Base-by-base conservation (phyloP, 331 rosid genomes). In the Phaseolus coccineus region DNA sequence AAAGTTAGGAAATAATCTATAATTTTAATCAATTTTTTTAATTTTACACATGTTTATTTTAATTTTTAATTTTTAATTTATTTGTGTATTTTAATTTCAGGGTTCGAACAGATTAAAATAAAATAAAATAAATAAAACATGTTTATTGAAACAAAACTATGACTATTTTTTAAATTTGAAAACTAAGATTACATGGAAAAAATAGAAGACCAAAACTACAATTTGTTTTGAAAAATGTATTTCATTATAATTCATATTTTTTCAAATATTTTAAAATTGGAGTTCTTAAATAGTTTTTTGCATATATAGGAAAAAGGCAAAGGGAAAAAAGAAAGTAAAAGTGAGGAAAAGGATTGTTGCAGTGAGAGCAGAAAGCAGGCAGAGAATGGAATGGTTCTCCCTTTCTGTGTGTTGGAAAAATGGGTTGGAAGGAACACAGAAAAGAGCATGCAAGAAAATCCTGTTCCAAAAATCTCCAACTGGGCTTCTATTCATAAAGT, bases 361-460 rank as follows among this genome's bases (percentile, higher is more conserved):
- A 19, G 51, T 39, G 71, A 66, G 52, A n/a, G n/a, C 51, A 37
- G n/a, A 66, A 66, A 66, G 50, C n/a, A 2, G 71, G 52, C 9
- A 52, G 37, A 28, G 51, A 39, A 66, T 8, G 71, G 16, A 6
- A 8, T 66, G 28, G 52, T 40, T 39, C 71, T 65, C 8, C 40
- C 52, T 66, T 66, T 39, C 71, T 66, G 16, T 39, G 51, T 50
- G 52, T 39, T 39, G 42, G 52, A 50, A 19, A 40, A 35, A n/a
- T 64, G 28, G 28, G 7, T n/a, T 37, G 28, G 30, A n/a, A 64
- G 16, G 30, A 64, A 64, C 27, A 63, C 70, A 64, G 16, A 37
- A 37, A 24, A 64, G 37, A 35, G 50, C 27, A 47, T 64, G 70
- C 70, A n/a, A 64, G 30, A 64, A 8, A 64, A 64, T 64, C 50